Base-by-base conservation (phyloP, 2,329 filamentous ascomycete genomes). In the Verticillium longisporum region DNA sequence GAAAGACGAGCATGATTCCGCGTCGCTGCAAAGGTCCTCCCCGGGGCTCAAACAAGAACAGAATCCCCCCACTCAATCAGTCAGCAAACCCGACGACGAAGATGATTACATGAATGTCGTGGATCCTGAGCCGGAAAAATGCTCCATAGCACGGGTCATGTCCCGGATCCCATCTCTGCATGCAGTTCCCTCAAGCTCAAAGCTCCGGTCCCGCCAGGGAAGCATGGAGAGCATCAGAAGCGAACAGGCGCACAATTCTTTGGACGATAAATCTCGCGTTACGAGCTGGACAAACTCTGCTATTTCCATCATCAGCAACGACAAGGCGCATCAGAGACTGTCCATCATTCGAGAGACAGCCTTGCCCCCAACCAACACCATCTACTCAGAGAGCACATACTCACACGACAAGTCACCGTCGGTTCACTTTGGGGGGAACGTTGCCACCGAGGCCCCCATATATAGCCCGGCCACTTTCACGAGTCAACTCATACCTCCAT, bases 261-360 rank as follows among this genome's bases (percentile, higher is more conserved):
- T 50, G n/a, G 81, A 83, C 45, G 81, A 85, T 21, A 83, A 77
- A 65, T 89, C 86, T n/a, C 77, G 88, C 26, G 84, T 90, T 58
- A 90, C 88, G 1, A 92, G 88, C 70, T 91, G 89, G 89, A 83
- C 83, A 4, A 84, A 86, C 63, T 89, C 88, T 0, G 84, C 83
- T 1, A 78, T 80, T 1, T 81, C 81, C 61, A 85, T 83, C 2
- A 80, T 83, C 2, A 73, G 80, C 6, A 84, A 74, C 70, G 62
- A 79, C 55, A 73, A 62, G 18, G 61, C 57, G 4, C 68, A 69
- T 60, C 82, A 88, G 67, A 80, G 84, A 1, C 73, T 89, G n/a
- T 87, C 86, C 1, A 79, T 87, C 31, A 89, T 89, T 68, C 83
- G 83, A 55, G 87, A 89, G 69, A 78, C 78, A 61, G 79, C 79